These are phyloP conservation scores for Populus ilicifolia DNA, from an alignment of 345 rosid genomes.

Conservation along the genomic window DNA sequence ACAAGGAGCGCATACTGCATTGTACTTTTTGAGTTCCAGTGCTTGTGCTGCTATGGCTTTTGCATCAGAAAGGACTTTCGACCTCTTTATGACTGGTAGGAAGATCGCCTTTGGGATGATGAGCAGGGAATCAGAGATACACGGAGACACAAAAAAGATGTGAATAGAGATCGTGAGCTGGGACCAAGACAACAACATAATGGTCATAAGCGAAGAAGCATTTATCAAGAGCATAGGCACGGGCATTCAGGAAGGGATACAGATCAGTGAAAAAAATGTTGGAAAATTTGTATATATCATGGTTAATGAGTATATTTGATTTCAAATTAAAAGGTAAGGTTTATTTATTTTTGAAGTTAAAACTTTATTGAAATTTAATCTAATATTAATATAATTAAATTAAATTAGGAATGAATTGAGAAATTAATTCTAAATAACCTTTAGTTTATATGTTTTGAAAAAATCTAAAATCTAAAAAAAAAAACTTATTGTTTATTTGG, in stretches of 20 bases:
- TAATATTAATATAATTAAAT: no score
- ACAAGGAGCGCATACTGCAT: neutral
- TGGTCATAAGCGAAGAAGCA: constrained; percentile 31
- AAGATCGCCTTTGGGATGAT: constrained; percentile 45
- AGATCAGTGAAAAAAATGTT: constrained; percentile 12
- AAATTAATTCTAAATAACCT: no score
- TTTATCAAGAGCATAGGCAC: constrained; percentile 39
- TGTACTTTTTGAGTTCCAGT: constrained; percentile 37
- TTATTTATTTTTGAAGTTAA: no score
- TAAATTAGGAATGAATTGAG: no score
- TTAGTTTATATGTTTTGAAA: no score
- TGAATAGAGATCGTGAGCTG: constrained; percentile 24
- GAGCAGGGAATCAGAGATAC: constrained; percentile 18
- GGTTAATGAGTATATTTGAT: no score
- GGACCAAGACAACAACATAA: constrained; percentile 41
- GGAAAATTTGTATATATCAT: no score
- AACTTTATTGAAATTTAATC: no score
- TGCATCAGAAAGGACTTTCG: constrained; percentile 88
- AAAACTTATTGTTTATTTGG: no score
- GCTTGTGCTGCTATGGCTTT: constrained; percentile 71
- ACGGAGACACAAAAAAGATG: constrained; percentile 22
- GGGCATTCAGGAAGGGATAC: constrained; percentile 31
- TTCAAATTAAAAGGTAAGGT: no score
- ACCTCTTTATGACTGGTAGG: constrained; percentile 86
- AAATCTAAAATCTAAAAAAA: no score